Base-by-base conservation (phyloP, 352 stramenopile species). In the Globisporangium cederbergense region DNA sequence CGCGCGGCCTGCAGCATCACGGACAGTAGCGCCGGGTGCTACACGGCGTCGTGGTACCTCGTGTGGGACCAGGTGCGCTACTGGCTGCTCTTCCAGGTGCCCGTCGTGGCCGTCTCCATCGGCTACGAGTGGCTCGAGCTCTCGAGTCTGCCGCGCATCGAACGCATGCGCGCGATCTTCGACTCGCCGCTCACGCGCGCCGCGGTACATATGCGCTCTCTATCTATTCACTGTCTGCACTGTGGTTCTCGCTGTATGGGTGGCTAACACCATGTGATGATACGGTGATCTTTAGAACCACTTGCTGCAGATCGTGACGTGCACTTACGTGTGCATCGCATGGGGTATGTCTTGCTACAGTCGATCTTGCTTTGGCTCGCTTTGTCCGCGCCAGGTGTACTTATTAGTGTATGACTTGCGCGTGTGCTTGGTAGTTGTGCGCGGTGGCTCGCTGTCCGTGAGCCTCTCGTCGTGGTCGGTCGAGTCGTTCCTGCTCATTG, bases 121-220 rank as follows among this genome's bases (percentile, higher is more conserved):
- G 73, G 89, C 60, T 93, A 88, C 65, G 83, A 92, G 66, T 95
- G 84, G 84, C 84, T 95, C 65, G 83, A 95, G 62, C 54, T 91
- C 50, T 65, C 81, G 18, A 86, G 77, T 50, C 72, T 82, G 54
- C 67, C 72, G 45, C 86, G 79, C 54, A 65, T 95, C 40, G 87
- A 93, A 61, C 81, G 76, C 45, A 62, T 93, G 38, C 84, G 87
- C 50, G 71, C 72, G 58, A 42, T 90, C 58, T 92, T 86, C 59
- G 84, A 90, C 69, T 74, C 82, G 36, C 84, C 86, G 8, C 64
- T 93, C 54, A 82, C 82, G 30, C 84, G 86, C 52, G 75, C 87
- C 30, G 75, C 80, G 66, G 82, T 95, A 61, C 60, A 78, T 67
- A 1, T 7, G 11, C 36, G 6, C 36, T 30, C 3, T 36, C 36